Conservation (phyloP, 352 stramenopile genomes). For the Phytophthora boehmeriae region DNA sequence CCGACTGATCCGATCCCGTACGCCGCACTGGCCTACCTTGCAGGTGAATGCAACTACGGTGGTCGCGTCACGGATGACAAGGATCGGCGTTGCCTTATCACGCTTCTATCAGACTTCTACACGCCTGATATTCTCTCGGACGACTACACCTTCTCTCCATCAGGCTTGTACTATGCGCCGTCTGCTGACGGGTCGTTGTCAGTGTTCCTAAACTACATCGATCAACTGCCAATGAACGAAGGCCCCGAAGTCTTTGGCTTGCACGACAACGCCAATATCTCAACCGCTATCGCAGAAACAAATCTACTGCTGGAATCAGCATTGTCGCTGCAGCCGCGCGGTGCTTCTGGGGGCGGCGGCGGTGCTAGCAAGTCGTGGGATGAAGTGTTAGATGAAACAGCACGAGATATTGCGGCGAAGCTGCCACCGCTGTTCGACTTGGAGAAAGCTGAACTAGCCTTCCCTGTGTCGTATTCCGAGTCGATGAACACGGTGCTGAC, state of each 20-base stretch:
- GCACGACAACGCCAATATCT: conserved; percentile 90
- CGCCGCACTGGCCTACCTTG: conserved; percentile 91
- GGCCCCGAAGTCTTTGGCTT: conserved; percentile 86
- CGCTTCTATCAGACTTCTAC: conserved; percentile 88
- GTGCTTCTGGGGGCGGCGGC: conserved; percentile 46
- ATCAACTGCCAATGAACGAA: conserved; percentile 86
- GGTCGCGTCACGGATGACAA: conserved; percentile 95
- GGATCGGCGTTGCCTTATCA: conserved; percentile 89
- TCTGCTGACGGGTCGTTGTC: conserved; percentile 43
- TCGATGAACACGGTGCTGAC: conserved; percentile 92
- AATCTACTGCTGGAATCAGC: conserved; percentile 89
- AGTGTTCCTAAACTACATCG: conserved; percentile 80
- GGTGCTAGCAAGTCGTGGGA: conserved; percentile 90
- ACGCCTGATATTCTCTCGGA: conserved; percentile 76
- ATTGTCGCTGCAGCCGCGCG: conserved; percentile 90
- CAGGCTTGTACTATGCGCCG: conserved; percentile 83
- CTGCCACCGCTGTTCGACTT: conserved; percentile 89
- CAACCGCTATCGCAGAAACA: conserved; percentile 88
- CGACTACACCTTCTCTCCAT: conserved; percentile 82
- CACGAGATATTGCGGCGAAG: conserved; percentile 83
- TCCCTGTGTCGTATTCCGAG: conserved; percentile 83
- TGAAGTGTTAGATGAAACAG: conserved; percentile 84
- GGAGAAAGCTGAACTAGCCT: conserved; percentile 87
- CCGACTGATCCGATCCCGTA: conserved; percentile 82
- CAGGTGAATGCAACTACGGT: conserved; percentile 96